Base-by-base conservation (phyloP, 257 asterid species). In the Petunia secreta region DNA sequence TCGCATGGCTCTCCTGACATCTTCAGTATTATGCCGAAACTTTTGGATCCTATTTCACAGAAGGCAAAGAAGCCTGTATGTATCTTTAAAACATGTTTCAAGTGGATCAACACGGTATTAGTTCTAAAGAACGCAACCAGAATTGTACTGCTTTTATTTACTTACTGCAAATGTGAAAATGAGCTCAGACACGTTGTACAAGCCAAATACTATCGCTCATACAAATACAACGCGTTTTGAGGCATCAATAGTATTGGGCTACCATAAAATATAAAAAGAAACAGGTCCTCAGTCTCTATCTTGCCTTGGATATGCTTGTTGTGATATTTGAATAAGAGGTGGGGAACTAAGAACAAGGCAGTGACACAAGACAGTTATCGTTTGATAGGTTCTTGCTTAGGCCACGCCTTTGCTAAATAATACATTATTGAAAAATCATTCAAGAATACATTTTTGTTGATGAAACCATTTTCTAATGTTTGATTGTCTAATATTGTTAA, bases 341-440 rank as follows among this genome's bases (percentile, higher is more conserved):
- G 41, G 14, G 8, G 46, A 4, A 11, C 8, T 8, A 63, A 63
- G 69, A 36, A 63, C 1, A 4, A 63, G 25, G 3, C 69, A 9
- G 13, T 63, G 8, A 2, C 7, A 15, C 8, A 9, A 14, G 8
- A 8, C 9, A 63, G 8, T 37, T 63, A n/a, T 63, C n/a, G 46
- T 63, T 0, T 63, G 46, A 10, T 10, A 54, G 1, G 59, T 78
- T 8, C 1, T 10, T 63, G 59, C 59, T 54, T 54, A 9, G 4
- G n/a, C 59, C n/a, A 54, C 13, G 13, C 59, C 3, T 54, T 3
- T 11, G 59, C n/a, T 2, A 15, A 15, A 54, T 2, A 11, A 55
- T 55, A 85, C 83, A n/a, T 80, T 63, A 83, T 40, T 66, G 74
- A n/a, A 66, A 65, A 15, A 40, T 36, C 67, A 84, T 66, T 14